These are phyloP conservation scores for Parasarocladium wereldwijsianum DNA, from an alignment of 2,329 filamentous ascomycete species.

Conservation along the genomic window DNA sequence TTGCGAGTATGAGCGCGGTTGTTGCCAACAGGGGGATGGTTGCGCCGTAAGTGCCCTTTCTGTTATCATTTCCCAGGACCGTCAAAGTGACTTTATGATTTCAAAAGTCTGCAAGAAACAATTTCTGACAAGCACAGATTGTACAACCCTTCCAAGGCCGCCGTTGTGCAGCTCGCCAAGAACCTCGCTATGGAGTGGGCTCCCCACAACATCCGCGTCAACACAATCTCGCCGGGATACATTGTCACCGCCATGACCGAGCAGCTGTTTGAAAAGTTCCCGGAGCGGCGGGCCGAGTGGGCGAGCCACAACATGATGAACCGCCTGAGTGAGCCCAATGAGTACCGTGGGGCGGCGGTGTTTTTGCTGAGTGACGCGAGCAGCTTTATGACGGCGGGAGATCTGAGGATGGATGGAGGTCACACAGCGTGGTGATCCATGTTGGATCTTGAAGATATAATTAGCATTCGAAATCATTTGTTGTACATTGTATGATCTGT, in stretches of 20 bases:
- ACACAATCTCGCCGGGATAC: slow-evolving; percentile 60
- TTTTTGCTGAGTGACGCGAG: slow-evolving; percentile 60
- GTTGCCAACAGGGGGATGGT: slow-evolving; percentile 48
- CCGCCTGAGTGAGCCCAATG: slow-evolving; percentile 49
- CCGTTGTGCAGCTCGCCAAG: slow-evolving; percentile 54
- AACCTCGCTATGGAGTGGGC: slow-evolving; percentile 66
- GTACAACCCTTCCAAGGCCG: slow-evolving; percentile 67
- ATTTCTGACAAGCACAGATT: slow-evolving; percentile 25
- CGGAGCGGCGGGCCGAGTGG: slow-evolving; percentile 55
- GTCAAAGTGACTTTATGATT: background rate
- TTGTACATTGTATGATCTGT: too few species aligned
- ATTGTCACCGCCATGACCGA: slow-evolving; percentile 72
- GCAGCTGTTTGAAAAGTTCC: slow-evolving; percentile 60
- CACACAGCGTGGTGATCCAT: slow-evolving; percentile 41
- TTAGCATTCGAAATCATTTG: too few species aligned
- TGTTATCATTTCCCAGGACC: background rate
- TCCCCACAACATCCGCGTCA: slow-evolving; percentile 57
- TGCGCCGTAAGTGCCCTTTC: slow-evolving; percentile 44
- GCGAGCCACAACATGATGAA: slow-evolving; percentile 75
- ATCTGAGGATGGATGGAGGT: slow-evolving; percentile 57
- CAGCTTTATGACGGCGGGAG: slow-evolving; percentile 61
- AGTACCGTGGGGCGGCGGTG: slow-evolving; percentile 58
- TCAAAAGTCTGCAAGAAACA: background rate
- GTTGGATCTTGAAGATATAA: too few species aligned
- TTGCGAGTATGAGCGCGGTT: slow-evolving; percentile 56